Evolutionary conservation across 257 asterid species (phyloP), one percentile per base, ranked within the genome.

Genomic region (Salvia rosmarinus): DNA sequence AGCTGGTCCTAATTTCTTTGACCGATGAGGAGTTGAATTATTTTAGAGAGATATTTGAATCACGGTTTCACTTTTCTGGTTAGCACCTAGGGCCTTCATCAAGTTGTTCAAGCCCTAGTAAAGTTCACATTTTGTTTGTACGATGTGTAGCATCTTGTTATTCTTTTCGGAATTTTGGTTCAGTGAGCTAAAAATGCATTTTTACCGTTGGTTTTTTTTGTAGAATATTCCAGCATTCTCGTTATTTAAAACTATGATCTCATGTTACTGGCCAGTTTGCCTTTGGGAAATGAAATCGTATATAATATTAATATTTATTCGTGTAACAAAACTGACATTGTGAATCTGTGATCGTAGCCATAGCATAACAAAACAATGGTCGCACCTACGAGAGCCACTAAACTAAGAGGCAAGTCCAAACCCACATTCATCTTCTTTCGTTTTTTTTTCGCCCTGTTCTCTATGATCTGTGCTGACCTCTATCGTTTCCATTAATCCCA

Each of bases 1-100:
- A 60, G 97, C 96, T 8, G 97, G 98, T 47, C 94, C 92, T 5
- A 95, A 89, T 68, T 90, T 93, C 82, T 93, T 87, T 69, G 81
- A 75, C 69, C 77, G 79, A 69, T 80, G 37, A 73, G 76, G 40
- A 65, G 68, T 50, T 43, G 14, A 74, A 67, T 62, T n/a, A 39
- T n/a, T 11, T 34, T 21, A 28, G 68, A 34, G 32, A 35, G 68
- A 47, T 28, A 43, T 54, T 11, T 23, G 55, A 66, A 21, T 64
- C 59, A 23, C 60, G 13, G 6, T 19, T 71, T 49, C 25, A 66
- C 61, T 42, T 56, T 68, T 30, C 59, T 19, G 55, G 64, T 72
- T 76, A 62, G 57, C 58, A 20, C 58, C 14, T 70, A 68, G 76
- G 79, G 50, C 43, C 64, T 68, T 42, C 12, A 30, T 64, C 54